Evolutionary conservation across 176 grass and related monocot genomes (phyloP).

Genomic region (Paspalum notatum): DNA sequence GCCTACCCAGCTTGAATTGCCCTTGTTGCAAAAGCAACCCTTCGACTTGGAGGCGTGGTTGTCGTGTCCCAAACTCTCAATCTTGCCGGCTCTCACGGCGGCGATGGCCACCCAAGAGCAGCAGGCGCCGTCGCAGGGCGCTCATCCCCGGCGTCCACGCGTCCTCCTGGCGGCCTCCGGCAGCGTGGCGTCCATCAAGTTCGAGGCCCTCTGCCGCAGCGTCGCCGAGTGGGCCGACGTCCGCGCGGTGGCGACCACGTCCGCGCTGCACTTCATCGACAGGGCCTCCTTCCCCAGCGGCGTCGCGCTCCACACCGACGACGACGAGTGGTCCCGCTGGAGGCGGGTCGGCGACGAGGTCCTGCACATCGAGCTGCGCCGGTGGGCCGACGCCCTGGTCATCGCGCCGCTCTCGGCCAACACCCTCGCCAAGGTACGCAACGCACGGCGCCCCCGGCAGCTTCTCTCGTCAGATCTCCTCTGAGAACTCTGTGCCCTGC

Average conservation of each 20-base stretch:
- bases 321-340: slow-evolving; percentile 72
- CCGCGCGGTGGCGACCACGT: slow-evolving; percentile 60
- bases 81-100: not conserved
- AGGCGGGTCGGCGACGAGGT: slow-evolving; percentile 70
- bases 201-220: slow-evolving; percentile 59
- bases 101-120: not conserved
- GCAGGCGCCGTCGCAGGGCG: not conserved
- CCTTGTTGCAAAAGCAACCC: too few species aligned
- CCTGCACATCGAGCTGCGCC: slow-evolving; percentile 79
- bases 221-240: slow-evolving; percentile 78
- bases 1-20: not conserved
- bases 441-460: not conserved
- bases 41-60: too few species aligned
- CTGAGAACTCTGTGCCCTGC: not conserved
- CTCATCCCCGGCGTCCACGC: slow-evolving; percentile 33
- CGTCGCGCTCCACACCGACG: slow-evolving; percentile 65
- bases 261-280: slow-evolving; percentile 76
- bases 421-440: slow-evolving; percentile 75
- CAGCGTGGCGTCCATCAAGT: slow-evolving; percentile 80
- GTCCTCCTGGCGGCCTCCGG: slow-evolving; percentile 69
- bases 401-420: slow-evolving; percentile 82
- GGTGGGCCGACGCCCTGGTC: slow-evolving; percentile 82
- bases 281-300: slow-evolving; percentile 40
- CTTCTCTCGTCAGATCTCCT: not conserved
- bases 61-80: too few species aligned